Percentiles rank a stretch among this genome's conserved stretches.
Conservation (phyloP, 352 stramenopile genomes). For the Paralagenidium karlingii region DNA sequence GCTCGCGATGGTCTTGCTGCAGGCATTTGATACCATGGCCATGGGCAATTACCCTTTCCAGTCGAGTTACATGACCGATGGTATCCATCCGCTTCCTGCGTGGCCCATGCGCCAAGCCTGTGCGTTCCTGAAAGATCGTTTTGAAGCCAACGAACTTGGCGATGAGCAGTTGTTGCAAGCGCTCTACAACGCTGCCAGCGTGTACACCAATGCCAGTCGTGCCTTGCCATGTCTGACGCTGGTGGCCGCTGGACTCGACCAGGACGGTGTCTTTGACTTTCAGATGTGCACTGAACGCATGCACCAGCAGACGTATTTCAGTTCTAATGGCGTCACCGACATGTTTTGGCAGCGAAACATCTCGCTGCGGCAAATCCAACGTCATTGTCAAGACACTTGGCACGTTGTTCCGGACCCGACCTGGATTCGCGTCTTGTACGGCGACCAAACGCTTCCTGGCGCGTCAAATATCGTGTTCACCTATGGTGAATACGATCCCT, state of each 20-base stretch:
- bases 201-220: slow-evolving; percentile 92
- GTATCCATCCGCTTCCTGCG: slow-evolving; percentile 57
- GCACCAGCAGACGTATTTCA: slow-evolving; percentile 80
- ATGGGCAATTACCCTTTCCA: slow-evolving; percentile 95
- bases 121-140: slow-evolving; percentile 37
- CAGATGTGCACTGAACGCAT: slow-evolving; percentile 90
- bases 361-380: slow-evolving; percentile 35
- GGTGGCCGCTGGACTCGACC: too few species aligned
- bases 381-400: slow-evolving; percentile 57
- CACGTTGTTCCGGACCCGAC: slow-evolving; percentile 51
- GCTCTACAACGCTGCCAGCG: slow-evolving; percentile 50
- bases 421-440: slow-evolving; percentile 67
- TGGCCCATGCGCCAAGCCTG: slow-evolving; percentile 90
- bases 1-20: slow-evolving; percentile 61
- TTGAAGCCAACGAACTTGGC: slow-evolving; percentile 11
- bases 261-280: slow-evolving; percentile 84
- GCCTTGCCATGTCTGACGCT: too few species aligned
- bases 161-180: slow-evolving; percentile 27
- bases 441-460: slow-evolving; percentile 36
- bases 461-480: slow-evolving; percentile 93
- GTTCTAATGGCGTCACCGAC: slow-evolving; percentile 77
- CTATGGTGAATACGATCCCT: slow-evolving; percentile 90
- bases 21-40: slow-evolving; percentile 87
- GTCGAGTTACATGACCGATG: slow-evolving; percentile 86
- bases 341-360: slow-evolving; percentile 86